phyloP scores from a whole-genome alignment of 352 stramenopile genomes.

The Phytophthora melonis region DNA sequence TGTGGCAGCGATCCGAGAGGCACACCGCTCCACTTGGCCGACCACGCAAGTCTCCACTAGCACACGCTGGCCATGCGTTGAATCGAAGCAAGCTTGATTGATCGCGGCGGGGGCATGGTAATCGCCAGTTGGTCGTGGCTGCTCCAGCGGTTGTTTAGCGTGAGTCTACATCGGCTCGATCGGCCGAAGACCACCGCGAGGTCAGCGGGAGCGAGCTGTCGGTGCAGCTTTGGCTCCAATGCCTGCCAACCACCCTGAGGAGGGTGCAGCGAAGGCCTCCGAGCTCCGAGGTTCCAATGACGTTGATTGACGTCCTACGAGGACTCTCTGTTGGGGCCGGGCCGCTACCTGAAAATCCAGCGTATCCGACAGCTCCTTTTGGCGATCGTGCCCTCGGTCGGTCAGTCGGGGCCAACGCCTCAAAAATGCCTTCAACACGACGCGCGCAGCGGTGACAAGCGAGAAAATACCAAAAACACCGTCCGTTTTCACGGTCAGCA shows the following conservation, averaged over 20 bases:
- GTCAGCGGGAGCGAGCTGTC: background rate
- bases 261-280: background rate
- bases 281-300: background rate
- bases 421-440: constrained; percentile 34
- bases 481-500: too few species aligned
- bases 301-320: too few species aligned
- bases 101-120: constrained; percentile 15
- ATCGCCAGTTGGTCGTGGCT: constrained; percentile 25
- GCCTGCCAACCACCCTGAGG: background rate
- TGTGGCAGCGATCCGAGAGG: constrained; percentile 13
- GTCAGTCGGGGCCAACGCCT: constrained; percentile 7
- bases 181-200: background rate
- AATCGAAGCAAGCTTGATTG: constrained; percentile 9
- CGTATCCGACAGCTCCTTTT: constrained; percentile 28
- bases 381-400: constrained; percentile 29
- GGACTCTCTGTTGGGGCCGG: background rate
- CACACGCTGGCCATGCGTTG: constrained; percentile 5
- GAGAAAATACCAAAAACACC: too few species aligned
- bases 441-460: constrained; percentile 14
- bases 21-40: background rate
- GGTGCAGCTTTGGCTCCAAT: background rate
- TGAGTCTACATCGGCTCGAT: background rate
- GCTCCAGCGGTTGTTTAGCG: constrained; percentile 15
- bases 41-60: constrained; percentile 20
- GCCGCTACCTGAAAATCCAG: constrained; percentile 37